Percentiles rank a stretch among this genome's conserved stretches.
These are phyloP conservation scores for Ophiognomonia clavigignenti-juglandacearum DNA, from an alignment of 2,329 filamentous ascomycete species.

Conservation along the genomic window DNA sequence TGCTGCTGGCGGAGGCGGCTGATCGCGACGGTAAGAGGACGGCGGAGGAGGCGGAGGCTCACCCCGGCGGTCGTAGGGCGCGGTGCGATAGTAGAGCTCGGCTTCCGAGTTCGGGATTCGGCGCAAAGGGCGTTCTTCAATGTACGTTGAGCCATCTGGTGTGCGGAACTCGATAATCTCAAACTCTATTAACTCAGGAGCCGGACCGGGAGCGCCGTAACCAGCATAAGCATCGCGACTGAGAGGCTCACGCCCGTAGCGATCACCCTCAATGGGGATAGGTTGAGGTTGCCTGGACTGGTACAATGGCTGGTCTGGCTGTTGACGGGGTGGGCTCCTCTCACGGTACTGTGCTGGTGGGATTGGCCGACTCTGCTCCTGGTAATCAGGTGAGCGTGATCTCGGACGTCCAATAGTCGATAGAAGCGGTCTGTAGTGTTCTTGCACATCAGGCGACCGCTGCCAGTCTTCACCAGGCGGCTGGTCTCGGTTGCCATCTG, in stretches of 20 bases:
- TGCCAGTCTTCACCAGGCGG: constrained; percentile 9
- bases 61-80: constrained; percentile 10
- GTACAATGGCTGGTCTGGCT: constrained; percentile 23
- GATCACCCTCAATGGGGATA: constrained; percentile 20
- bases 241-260: constrained; percentile 25
- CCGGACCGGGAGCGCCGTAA: constrained; percentile 12
- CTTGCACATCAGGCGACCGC: constrained; percentile 16
- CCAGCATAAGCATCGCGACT: constrained; percentile 9
- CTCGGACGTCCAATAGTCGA: constrained; percentile 19
- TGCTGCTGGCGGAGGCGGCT: constrained; percentile 2
- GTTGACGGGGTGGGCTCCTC: constrained; percentile 23
- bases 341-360: constrained; percentile 25
- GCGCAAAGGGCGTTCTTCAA: constrained; percentile 34
- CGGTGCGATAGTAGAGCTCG: constrained; percentile 16
- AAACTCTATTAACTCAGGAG: constrained; percentile 30
- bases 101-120: constrained; percentile 25
- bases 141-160: constrained; percentile 40
- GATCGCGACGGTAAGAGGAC: constrained; percentile 4
- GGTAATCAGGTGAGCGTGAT: constrained; percentile 29
- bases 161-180: constrained; percentile 43
- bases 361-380: constrained; percentile 22
- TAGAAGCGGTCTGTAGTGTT: constrained; percentile 18
- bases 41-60: neutral
- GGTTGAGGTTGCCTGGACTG: constrained; percentile 23
- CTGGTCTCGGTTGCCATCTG: constrained; percentile 5